A percentile compares a stretch with the other conserved stretches of the same genome.
Evolutionary conservation across 768 basidiomycete species (phyloP).

Genomic region (Rickenella mellea): DNA sequence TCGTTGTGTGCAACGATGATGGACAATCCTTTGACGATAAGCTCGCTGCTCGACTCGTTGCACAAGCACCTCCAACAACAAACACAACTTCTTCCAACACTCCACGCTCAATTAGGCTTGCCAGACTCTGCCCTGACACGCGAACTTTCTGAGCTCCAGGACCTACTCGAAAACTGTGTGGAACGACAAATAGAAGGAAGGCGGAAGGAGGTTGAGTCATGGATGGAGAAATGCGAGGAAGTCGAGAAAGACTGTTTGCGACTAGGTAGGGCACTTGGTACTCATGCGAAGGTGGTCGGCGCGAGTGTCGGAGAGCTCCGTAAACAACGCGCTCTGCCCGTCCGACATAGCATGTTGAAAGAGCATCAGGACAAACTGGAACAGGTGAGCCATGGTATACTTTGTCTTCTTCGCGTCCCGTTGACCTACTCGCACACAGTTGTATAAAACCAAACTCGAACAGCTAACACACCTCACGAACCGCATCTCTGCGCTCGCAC

Average conservation of each 20-base stretch:
- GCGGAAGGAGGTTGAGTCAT: conserved; percentile 68
- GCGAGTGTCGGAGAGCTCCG: conserved; percentile 57
- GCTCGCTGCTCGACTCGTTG: conserved; percentile 64
- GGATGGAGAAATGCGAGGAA: conserved; percentile 51
- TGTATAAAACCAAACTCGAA: conserved; percentile 72
- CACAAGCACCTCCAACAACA: conserved; percentile 74
- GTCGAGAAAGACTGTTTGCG: conserved; percentile 58
- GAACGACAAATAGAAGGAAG: conserved; percentile 62
- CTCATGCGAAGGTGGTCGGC: conserved; percentile 58
- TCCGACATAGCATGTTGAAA: conserved; percentile 55
- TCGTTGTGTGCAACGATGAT: too few relatives aligned
- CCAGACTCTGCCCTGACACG: conserved; percentile 73
- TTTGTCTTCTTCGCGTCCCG: neutral
- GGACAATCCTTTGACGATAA: conserved; percentile 24
- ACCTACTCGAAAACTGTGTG: conserved; percentile 66
- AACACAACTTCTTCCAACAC: conserved; percentile 69
- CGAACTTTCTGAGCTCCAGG: conserved; percentile 65
- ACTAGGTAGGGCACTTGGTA: conserved; percentile 63
- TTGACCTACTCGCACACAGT: conserved; percentile 21
- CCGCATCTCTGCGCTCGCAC: conserved; percentile 49
- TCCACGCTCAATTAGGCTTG: conserved; percentile 79
- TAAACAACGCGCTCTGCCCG: conserved; percentile 65
- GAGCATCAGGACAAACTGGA: conserved; percentile 71
- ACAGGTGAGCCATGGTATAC: conserved; percentile 40
- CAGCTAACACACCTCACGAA: conserved; percentile 63